A percentile compares a stretch with the other conserved stretches of the same genome.
Evolutionary conservation across 2,329 filamentous ascomycete genomes (phyloP).

Genomic region (Helotiales sp.): DNA sequence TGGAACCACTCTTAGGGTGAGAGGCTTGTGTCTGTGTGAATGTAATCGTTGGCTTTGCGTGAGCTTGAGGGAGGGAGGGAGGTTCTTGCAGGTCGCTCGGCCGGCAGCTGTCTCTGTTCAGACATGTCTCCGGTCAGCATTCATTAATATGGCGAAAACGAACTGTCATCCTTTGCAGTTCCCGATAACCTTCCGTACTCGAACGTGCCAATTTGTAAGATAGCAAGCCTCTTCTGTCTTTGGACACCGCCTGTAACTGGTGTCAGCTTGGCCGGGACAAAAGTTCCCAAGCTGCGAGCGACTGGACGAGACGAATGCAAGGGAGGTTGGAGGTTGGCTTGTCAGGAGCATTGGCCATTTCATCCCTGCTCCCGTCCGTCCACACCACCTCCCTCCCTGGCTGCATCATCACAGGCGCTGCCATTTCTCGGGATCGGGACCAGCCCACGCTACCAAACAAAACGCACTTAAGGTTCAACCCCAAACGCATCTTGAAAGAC

Average conservation of each 20-base stretch:
- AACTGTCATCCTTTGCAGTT: neutral
- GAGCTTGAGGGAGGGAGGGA: neutral
- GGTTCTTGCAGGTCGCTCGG: neutral
- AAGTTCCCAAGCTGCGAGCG: neutral
- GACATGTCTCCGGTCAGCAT: conserved; percentile 6
- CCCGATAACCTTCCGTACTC: conserved; percentile 7
- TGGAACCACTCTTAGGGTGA: neutral
- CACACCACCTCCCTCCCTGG: conserved; percentile 5
- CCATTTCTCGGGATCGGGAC: conserved; percentile 25
- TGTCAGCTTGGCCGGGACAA: neutral
- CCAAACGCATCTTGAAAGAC: neutral
- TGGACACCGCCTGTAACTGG: conserved; percentile 1
- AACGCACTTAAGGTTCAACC: neutral
- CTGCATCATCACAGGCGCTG: conserved; percentile 18
- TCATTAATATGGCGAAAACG: neutral
- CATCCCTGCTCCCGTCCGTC: neutral
- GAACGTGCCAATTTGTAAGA: neutral
- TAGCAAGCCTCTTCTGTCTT: neutral
- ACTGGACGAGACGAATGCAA: neutral
- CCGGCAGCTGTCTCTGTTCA: neutral
- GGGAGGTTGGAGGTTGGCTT: neutral
- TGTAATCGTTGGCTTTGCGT: neutral
- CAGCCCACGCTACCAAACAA: conserved; percentile 13
- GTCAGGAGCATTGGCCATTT: neutral
- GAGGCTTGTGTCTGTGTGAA: neutral